These are phyloP conservation scores for Claviceps sp. DNA, from an alignment of 2,329 filamentous ascomycete species.

Conservation along the genomic window DNA sequence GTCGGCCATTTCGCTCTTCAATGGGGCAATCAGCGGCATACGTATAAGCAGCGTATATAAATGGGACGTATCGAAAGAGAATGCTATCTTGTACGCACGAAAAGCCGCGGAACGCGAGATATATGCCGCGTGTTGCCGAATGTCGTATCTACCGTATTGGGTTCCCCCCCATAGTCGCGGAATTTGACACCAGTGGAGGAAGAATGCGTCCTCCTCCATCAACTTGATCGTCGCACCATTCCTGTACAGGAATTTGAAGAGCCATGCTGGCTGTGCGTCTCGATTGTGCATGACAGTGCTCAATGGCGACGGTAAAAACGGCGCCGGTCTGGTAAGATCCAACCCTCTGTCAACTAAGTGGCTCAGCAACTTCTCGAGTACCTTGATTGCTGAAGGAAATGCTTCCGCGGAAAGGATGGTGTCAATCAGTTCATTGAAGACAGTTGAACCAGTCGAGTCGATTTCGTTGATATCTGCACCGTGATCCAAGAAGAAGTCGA, in stretches of 20 bases:
- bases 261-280: constrained; percentile 1
- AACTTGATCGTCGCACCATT: neutral
- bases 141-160: neutral
- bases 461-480: constrained; percentile 1
- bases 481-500: neutral
- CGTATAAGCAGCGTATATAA: neutral
- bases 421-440: neutral
- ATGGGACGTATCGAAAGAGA: neutral
- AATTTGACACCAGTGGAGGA: neutral
- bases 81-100: neutral
- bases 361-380: neutral
- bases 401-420: neutral
- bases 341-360: neutral
- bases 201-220: neutral
- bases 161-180: neutral
- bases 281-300: neutral
- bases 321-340: neutral
- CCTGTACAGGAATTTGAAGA: neutral
- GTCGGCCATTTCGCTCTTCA: neutral
- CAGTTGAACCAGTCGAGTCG: neutral
- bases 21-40: neutral
- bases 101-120: neutral
- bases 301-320: neutral
- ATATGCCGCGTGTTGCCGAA: neutral
- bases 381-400: neutral